A percentile compares a stretch with the other conserved stretches of the same genome.
These are phyloP conservation scores for Cnidoscolus chayamansa DNA, from an alignment of 441 rosid genomes.

Conservation along the genomic window DNA sequence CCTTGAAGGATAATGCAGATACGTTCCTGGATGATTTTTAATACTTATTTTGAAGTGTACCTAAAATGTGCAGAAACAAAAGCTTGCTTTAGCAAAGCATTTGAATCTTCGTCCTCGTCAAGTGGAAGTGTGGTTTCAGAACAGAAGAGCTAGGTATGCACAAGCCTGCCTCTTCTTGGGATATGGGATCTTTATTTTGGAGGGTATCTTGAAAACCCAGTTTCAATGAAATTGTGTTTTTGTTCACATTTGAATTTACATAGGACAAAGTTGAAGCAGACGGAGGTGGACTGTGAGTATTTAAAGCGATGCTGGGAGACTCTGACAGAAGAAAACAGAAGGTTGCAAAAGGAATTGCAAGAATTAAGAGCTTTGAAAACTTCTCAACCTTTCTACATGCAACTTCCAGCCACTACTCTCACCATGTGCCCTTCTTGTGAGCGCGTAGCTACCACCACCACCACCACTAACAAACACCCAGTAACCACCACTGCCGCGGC, in stretches of 20 bases:
- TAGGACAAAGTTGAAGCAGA: conserved; percentile 96
- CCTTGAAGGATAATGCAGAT: too few relatives aligned
- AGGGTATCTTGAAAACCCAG: not conserved
- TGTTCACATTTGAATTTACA: not conserved
- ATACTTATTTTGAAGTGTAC: too few relatives aligned
- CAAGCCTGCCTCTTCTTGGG: not conserved
- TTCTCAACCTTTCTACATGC: conserved; percentile 80
- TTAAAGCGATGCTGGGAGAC: conserved; percentile 87
- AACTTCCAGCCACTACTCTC: conserved; percentile 93
- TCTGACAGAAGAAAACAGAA: conserved; percentile 82
- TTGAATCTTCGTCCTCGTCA: conserved; percentile 94
- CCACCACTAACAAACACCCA: conserved; percentile 15
- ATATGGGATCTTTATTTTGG: too few relatives aligned
- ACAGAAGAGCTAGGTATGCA: conserved; percentile 82
- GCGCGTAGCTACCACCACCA: conserved; percentile 63
- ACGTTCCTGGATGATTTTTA: too few relatives aligned
- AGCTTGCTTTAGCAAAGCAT: conserved; percentile 79
- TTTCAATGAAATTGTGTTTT: not conserved
- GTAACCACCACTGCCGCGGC: conserved; percentile 11
- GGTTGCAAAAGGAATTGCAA: conserved; percentile 82
- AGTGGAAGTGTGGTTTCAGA: conserved; percentile 99
- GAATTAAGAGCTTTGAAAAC: conserved; percentile 82
- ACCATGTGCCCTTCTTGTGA: conserved; percentile 98
- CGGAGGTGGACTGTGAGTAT: conserved; percentile 94
- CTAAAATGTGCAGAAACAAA: conserved; percentile 59